Percentiles rank a stretch among this genome's conserved stretches.
phyloP scores from a whole-genome alignment of 495 filamentous ascomycete genomes.

The Tuber calosporum region DNA sequence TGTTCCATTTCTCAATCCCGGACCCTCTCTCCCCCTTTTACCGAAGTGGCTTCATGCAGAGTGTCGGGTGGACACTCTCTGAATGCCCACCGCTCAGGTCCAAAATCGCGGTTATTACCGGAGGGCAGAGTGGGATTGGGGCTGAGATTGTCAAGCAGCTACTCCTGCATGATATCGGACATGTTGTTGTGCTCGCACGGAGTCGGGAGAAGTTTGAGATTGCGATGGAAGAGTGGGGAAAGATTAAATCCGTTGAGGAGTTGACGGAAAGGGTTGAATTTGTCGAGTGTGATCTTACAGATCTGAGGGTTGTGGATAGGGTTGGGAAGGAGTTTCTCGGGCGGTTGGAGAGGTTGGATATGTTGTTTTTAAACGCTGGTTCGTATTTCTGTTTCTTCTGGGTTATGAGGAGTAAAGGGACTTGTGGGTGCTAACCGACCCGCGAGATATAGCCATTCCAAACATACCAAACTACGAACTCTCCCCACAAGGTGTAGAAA shows the following conservation, averaged over 20 bases:
- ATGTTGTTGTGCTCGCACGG: slow-evolving; percentile 43
- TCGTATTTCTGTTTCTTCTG: background rate
- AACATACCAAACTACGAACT: slow-evolving; percentile 32
- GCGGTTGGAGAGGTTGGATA: slow-evolving; percentile 38
- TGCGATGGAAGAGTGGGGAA: slow-evolving; percentile 37
- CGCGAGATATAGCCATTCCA: slow-evolving; percentile 19
- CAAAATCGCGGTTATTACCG: slow-evolving; percentile 46
- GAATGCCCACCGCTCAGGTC: slow-evolving; percentile 39
- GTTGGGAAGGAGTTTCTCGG: slow-evolving; percentile 35
- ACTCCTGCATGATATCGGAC: slow-evolving; percentile 44
- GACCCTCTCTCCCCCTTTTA: slow-evolving; percentile 11
- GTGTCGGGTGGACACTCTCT: slow-evolving; percentile 14
- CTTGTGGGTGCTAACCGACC: background rate
- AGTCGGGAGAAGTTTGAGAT: slow-evolving; percentile 35
- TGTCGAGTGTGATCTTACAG: slow-evolving; percentile 42
- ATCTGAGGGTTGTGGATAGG: slow-evolving; percentile 38
- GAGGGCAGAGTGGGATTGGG: slow-evolving; percentile 46
- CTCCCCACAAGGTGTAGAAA: slow-evolving; percentile 42
- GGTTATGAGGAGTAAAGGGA: background rate
- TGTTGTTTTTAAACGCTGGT: slow-evolving; percentile 47
- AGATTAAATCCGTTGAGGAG: background rate
- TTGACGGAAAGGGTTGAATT: slow-evolving; percentile 35
- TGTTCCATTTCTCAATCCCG: background rate
- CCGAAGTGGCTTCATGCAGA: slow-evolving; percentile 22
- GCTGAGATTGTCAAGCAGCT: slow-evolving; percentile 45